Base-by-base conservation (phyloP, 177 flowering plant species). In the Vitis hybrid region DNA sequence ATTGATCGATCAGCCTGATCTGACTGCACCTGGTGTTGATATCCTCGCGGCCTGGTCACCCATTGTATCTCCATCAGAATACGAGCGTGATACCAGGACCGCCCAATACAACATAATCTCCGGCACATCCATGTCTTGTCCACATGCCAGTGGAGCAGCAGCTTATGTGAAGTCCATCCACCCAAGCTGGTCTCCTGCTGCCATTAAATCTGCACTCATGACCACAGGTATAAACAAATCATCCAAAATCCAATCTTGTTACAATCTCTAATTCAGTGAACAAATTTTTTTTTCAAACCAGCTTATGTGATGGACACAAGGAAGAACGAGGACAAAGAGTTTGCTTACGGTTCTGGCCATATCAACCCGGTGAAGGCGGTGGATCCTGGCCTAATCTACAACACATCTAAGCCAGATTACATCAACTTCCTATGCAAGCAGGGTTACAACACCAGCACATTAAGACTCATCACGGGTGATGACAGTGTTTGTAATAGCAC, bases 91-190 rank as follows among this genome's bases (percentile, higher is more conserved):
- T 48, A 61, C 51, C 2, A 65, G 87, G 48, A 60, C 73, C 18
- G 67, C 70, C 11, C 33, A 63, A 0, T 81, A 19, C 73, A 78
- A 74, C 29, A 50, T 74, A 3, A 53, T 75, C 53, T 77, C 76
- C 0, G 91, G 90, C 58, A 89, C 91, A 18, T 86, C 94, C 64
- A 85, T 89, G 89, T 72, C 90, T 39, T 79, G 88, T 73, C 90
- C 91, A 2, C 93, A 89, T 52, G 84, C 66, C 3, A 56, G 59
- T 57, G 76, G 70, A 4, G 71, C 64, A 16, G 74, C 74, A 2
- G 69, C 74, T 29, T 76, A 70, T 56, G 60, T 76, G 22, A 79
- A 71, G 68, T 66, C 77, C 48, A 53, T 67, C 49, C 75, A 76
- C 58, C 77, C 75, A 1, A 57, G 21, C 45, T 76, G 75, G 76